A percentile compares a stretch with the other conserved stretches of the same genome.
These are phyloP conservation scores for Wallemia hederae DNA, from an alignment of 1,284 basidiomycete genomes.

Conservation along the genomic window DNA sequence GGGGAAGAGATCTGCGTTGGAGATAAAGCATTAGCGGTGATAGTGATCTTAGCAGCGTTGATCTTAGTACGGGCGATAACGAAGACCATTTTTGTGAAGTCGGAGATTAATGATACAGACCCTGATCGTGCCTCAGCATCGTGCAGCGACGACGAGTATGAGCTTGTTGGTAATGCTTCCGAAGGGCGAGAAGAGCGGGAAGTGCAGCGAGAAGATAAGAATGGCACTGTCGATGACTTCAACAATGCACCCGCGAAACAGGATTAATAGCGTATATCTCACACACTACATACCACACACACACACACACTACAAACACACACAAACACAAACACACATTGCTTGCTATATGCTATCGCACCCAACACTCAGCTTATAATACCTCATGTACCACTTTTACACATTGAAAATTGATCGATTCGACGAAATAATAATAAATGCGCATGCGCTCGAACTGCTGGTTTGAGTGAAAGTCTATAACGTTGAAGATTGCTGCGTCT, in stretches of 20 bases:
- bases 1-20: background rate
- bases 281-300: background rate
- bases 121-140: too few relatives aligned
- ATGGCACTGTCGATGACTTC: background rate
- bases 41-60: background rate
- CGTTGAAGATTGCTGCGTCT: background rate
- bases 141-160: too few relatives aligned
- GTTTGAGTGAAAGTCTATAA: background rate
- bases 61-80: background rate
- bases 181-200: too few relatives aligned
- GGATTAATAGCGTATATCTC: too few relatives aligned
- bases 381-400: background rate
- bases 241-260: background rate
- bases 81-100: too few relatives aligned
- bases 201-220: background rate
- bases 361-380: too few relatives aligned
- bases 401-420: background rate
- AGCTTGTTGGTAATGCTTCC: too few relatives aligned
- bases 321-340: too few relatives aligned
- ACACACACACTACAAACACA: background rate
- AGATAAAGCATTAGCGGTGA: background rate
- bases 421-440: background rate
- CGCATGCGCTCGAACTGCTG: background rate
- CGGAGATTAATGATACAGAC: too few relatives aligned
- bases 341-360: too few relatives aligned